Conservation (phyloP, 176 grass and related monocot species). For the Musa schizocarpa region DNA sequence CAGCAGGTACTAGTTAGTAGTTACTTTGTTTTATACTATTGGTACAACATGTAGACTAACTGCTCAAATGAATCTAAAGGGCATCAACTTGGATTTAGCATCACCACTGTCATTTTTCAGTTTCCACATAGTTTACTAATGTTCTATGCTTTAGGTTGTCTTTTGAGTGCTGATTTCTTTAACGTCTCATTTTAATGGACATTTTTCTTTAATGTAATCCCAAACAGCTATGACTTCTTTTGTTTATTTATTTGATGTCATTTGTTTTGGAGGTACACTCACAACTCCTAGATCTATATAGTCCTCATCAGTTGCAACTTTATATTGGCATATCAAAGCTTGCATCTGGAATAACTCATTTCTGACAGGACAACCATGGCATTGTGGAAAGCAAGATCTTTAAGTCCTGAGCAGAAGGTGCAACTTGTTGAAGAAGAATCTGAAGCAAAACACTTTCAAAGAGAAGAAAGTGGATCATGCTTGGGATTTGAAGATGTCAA, state of each 20-base stretch:
- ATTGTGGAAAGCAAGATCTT: conserved; percentile 86
- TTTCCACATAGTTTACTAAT: too few relatives aligned
- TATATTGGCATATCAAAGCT: background rate
- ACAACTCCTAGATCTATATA: too few relatives aligned
- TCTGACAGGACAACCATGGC: conserved; percentile 74
- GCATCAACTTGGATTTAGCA: background rate
- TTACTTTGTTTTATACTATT: background rate
- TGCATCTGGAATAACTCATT: background rate
- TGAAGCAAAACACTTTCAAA: conserved; percentile 37
- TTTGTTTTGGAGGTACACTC: too few relatives aligned
- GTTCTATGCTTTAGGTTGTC: too few relatives aligned
- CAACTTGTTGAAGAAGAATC: conserved; percentile 74
- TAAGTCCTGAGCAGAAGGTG: conserved; percentile 59
- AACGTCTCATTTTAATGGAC: too few relatives aligned
- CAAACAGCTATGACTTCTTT: too few relatives aligned
- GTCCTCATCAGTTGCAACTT: background rate
- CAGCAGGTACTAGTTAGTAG: conserved; percentile 37
- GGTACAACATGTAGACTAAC: background rate
- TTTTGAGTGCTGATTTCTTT: too few relatives aligned
- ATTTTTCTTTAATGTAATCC: too few relatives aligned
- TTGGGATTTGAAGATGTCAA: conserved; percentile 65
- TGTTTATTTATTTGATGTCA: too few relatives aligned
- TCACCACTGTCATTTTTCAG: background rate
- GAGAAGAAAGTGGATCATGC: conserved; percentile 64
- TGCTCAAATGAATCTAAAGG: background rate